Base-by-base conservation (phyloP, 2,329 filamentous ascomycete species). In the Pseudopyricularia cyperi region DNA sequence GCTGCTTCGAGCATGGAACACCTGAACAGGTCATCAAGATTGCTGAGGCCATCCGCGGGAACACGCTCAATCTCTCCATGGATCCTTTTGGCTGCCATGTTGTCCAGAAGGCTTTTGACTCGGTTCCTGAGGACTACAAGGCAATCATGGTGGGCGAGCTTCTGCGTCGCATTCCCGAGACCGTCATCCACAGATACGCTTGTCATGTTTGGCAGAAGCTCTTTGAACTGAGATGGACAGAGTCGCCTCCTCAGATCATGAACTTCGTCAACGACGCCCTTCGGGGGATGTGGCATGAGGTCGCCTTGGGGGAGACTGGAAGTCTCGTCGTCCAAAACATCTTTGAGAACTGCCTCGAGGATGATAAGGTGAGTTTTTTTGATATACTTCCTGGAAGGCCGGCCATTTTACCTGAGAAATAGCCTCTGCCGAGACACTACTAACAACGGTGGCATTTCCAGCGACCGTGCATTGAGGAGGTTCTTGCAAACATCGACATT, bases 181-280 rank as follows among this genome's bases (percentile, higher is more conserved):
- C 93, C 2, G 90, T 98, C 57, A 93, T 98, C 63, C 94, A 98
- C 69, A 87, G 94, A 59, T 98, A 98, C 69, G 93, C 93, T 54
- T 98, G 93, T 63, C 93, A 98, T 67, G 93, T 98, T 56, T 98
- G 93, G 93, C 93, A 98, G 73, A 98, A 98, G 74, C 80, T 98
- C 28, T 98, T 98, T 66, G 93, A 98, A 68, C 80, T 98, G 59
- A 85, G 93, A 62, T 98, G 93, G 93, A 89, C 83, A 57, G 86
- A 90, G 61, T 87, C 89, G 37, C 93, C 93, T 42, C 93, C 93
- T 24, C 90, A 96, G 68, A 95, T 98, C 69, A 98, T 98, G 93
- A 87, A 87, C 62, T 95, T 88, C 62, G 94, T 98, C 69, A 98
- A 98, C 62, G 89, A 97, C 60, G 87, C 93, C 55, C 78, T 98